A percentile compares a stretch with the other conserved stretches of the same genome.
These are phyloP conservation scores for Cystofilobasidium bisporidii DNA, from an alignment of 768 basidiomycete genomes.

Conservation along the genomic window DNA sequence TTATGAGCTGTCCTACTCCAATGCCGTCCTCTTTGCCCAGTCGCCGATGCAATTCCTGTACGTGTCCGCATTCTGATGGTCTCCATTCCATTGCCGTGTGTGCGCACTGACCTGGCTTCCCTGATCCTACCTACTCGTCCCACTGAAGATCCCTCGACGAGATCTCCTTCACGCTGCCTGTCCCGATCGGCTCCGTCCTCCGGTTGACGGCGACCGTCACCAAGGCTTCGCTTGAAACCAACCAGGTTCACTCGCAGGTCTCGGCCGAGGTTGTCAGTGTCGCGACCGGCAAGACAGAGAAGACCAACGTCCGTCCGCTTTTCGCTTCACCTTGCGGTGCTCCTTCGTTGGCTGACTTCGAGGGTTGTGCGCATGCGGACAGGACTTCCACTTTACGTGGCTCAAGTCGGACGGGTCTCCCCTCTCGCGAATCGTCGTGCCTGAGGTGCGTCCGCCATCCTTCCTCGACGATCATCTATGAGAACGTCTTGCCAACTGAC, in stretches of 20 bases:
- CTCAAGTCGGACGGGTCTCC: neutral
- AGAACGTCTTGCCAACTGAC: neutral
- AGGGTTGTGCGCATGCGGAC: neutral
- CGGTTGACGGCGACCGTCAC: conserved; percentile 61
- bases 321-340: too few species aligned
- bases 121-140: conserved; percentile 34
- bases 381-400: conserved; percentile 27
- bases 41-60: conserved; percentile 9
- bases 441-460: neutral
- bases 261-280: conserved; percentile 44
- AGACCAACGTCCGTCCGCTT: conserved; percentile 10
- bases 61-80: conserved; percentile 20
- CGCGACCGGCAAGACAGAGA: conserved; percentile 52
- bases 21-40: conserved; percentile 6
- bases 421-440: conserved; percentile 3
- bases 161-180: conserved; percentile 62
- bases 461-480: neutral
- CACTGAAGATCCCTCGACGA: conserved; percentile 54
- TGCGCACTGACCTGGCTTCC: conserved; percentile 51
- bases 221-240: conserved; percentile 43
- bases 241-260: conserved; percentile 38
- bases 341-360: neutral
- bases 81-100: neutral
- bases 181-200: conserved; percentile 74
- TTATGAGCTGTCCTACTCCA: conserved; percentile 49